Base-by-base conservation (phyloP, 1,139 yeast genomes). In the Zygoascus hellenicus region DNA sequence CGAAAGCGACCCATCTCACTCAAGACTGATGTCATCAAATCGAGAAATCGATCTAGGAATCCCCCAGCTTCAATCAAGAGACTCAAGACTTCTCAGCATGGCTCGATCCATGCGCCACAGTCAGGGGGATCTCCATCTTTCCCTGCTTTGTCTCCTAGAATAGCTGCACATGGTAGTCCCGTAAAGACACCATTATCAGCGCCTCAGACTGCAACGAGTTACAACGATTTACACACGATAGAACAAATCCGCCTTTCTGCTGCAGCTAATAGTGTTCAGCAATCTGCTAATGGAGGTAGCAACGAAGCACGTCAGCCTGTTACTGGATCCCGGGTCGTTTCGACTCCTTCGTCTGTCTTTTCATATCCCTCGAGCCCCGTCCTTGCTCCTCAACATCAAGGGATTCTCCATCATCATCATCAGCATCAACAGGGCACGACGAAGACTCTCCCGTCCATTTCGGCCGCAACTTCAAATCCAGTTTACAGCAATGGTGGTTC, bases 11-110 rank as follows among this genome's bases (percentile, higher is more conserved):
- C 97, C 9, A 88, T 88, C 49, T 81, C 94, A 36, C 71, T 89
- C 58, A 89, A 89, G 64, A 87, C 96, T 2, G 95, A 89, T 66
- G 89, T 92, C 19, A 89, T 89, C 63, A 88, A 89, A 67, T 82
- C 92, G 45, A 75, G 97, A 62, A 89, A 89, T 64, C 76, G 97
- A 30, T 48, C 55, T 7, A 45, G 53, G 42, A 52, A 52, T 42
- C 50, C 50, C 37, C 49, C 52, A 6, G 54, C 51, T n/a, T 51
- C 55, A 1, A 31, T 52, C 16, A 53, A 53, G 28, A 30, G 55
- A 11, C 45, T 52, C 29, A 54, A 51, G 32, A 50, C 45, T 49
- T 31, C 35, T 22, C 36, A 50, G 29, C 55, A 54, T 22, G 44
- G 50, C 38, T 55, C 52, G 32, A 50, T 55, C 22, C 55, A 56